Evolutionary conservation across 2,329 filamentous ascomycete species (phyloP).

Genomic region (Trichoderma semiorbis): DNA sequence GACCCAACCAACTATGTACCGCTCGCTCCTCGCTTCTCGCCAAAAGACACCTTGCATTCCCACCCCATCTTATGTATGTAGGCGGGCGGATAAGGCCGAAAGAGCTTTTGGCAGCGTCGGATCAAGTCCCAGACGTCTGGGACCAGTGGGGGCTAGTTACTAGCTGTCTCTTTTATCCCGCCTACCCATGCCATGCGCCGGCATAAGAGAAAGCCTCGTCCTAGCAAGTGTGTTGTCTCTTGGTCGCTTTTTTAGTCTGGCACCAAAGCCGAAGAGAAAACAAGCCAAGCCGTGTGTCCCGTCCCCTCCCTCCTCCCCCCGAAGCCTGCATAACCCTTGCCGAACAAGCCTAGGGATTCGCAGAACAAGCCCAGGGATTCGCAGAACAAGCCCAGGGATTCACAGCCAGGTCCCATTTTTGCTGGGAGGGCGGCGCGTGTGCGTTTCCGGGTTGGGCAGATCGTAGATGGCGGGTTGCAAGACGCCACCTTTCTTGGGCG

Average conservation of each 20-base stretch:
- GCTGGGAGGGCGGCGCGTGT: not conserved
- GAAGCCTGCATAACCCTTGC: not conserved
- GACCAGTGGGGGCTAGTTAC: not conserved
- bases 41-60: not conserved
- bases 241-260: not conserved
- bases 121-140: constrained; percentile 8
- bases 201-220: not conserved
- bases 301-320: not conserved
- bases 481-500: not conserved
- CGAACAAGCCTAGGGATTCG: not conserved
- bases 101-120: not conserved
- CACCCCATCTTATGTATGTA: not conserved
- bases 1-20: not conserved
- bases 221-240: not conserved
- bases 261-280: not conserved
- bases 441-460: constrained; percentile 1
- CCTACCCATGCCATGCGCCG: not conserved
- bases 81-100: constrained; percentile 12
- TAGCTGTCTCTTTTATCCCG: not conserved
- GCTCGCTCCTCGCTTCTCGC: not conserved
- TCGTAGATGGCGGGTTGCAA: not conserved
- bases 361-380: not conserved
- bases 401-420: not conserved
- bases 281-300: too few relatives aligned
- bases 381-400: not conserved